Percentiles rank a stretch among this genome's conserved stretches.
phyloP scores from a whole-genome alignment of 2,329 filamentous ascomycete genomes.

The Orbilia blumenaviensis region DNA sequence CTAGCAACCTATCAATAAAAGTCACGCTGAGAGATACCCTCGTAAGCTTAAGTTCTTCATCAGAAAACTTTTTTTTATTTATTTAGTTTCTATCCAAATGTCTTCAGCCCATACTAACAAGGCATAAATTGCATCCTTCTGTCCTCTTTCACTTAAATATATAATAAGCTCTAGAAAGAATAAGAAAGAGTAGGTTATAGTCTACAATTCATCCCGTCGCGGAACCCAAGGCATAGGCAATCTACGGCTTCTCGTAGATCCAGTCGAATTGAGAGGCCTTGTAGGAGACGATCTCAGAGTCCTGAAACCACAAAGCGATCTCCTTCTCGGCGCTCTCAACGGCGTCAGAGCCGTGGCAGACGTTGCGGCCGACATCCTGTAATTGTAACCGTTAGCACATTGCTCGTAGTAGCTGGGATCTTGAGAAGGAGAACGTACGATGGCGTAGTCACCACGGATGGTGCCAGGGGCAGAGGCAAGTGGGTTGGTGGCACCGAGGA shows the following conservation, averaged over 20 bases:
- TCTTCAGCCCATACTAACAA: not conserved
- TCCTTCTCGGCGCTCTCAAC: conserved; percentile 99
- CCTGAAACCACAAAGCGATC: conserved; percentile 97
- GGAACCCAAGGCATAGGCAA: conserved; percentile 56
- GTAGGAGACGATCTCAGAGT: conserved; percentile 79
- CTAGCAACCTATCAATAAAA: not conserved
- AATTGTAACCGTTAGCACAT: conserved; percentile 26
- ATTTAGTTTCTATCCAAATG: not conserved
- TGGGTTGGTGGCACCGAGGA: conserved; percentile 99
- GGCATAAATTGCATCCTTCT: not conserved
- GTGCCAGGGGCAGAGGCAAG: conserved; percentile 92
- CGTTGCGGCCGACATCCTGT: conserved; percentile 89
- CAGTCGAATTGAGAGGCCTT: conserved; percentile 86
- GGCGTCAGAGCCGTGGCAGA: conserved; percentile 98
- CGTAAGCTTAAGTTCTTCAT: not conserved
- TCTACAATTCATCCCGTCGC: conserved; percentile 49
- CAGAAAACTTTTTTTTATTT: conserved; percentile 19
- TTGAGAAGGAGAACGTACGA: conserved; percentile 64
- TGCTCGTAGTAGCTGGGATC: not conserved
- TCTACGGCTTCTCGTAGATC: conserved; percentile 85
- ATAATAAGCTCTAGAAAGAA: not conserved
- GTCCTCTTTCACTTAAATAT: not conserved
- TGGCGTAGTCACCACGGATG: conserved; percentile 93
- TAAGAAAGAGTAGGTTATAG: conserved; percentile 56
- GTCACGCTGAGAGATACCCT: too few relatives aligned